Conservation (phyloP, 2,329 filamentous ascomycete species). For the Ascocoryne sarcoides region DNA sequence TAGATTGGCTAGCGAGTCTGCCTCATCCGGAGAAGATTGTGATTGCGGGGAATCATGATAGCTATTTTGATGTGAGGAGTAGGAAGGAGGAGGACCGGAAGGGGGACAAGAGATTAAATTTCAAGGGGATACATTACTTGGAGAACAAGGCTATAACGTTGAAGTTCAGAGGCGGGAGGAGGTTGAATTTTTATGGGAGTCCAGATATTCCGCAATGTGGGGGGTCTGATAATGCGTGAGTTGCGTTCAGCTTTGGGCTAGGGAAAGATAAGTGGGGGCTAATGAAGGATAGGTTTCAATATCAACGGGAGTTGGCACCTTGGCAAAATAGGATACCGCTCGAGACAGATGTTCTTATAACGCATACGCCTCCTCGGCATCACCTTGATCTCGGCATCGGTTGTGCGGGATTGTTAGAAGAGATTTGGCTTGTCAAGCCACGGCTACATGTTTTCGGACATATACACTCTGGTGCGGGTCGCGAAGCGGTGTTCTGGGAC, state of each 20-base stretch:
- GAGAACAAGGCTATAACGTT: slow-evolving; percentile 59
- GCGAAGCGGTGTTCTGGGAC: slow-evolving; percentile 53
- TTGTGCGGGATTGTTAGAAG: slow-evolving; percentile 47
- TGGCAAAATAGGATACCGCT: slow-evolving; percentile 52
- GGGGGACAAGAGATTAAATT: slow-evolving; percentile 49
- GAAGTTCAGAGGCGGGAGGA: slow-evolving; percentile 49
- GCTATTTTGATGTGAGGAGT: slow-evolving; percentile 65
- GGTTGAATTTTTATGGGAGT: slow-evolving; percentile 67
- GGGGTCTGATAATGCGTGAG: slow-evolving; percentile 55
- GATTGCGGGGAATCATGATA: slow-evolving; percentile 84
- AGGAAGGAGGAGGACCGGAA: slow-evolving; percentile 48
- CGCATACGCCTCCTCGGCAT: slow-evolving; percentile 54
- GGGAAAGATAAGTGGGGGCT: slow-evolving; percentile 1
- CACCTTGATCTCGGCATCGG: slow-evolving; percentile 46
- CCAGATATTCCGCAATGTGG: slow-evolving; percentile 73
- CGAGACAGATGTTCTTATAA: slow-evolving; percentile 54
- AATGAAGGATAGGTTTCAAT: slow-evolving; percentile 43
- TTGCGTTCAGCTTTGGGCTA: background rate
- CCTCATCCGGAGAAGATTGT: slow-evolving; percentile 75
- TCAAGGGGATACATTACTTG: slow-evolving; percentile 65
- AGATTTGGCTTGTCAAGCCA: slow-evolving; percentile 51
- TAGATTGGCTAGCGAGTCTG: slow-evolving; percentile 71
- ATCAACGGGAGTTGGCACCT: slow-evolving; percentile 45
- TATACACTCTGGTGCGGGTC: slow-evolving; percentile 53
- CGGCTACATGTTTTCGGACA: slow-evolving; percentile 58